Evolutionary conservation across 345 rosid species (phyloP).

Genomic region (Clarkia xantiana): DNA sequence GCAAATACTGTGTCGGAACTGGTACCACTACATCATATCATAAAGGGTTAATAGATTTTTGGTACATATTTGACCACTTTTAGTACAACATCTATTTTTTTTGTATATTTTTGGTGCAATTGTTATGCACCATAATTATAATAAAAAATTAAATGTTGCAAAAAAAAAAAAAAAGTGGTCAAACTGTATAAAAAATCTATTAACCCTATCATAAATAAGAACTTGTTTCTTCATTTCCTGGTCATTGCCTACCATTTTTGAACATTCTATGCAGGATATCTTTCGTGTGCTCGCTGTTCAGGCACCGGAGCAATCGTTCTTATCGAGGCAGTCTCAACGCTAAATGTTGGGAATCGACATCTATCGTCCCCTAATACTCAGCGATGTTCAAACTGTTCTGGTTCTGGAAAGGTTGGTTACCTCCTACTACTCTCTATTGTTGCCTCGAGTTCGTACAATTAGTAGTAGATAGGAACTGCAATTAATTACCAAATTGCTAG

Average conservation of each 20-base stretch:
- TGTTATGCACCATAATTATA: too few species aligned
- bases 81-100: too few species aligned
- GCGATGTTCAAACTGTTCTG: conserved; percentile 93
- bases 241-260: conserved; percentile 3
- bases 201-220: not conserved
- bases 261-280: conserved; percentile 51
- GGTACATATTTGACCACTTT: not conserved
- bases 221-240: not conserved
- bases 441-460: too few species aligned
- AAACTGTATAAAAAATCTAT: not conserved
- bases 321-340: conserved; percentile 50
- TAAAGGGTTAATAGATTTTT: too few species aligned
- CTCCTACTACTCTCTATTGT: not conserved
- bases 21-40: conserved; percentile 24
- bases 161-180: too few species aligned
- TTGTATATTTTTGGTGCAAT: too few species aligned
- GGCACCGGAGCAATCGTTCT: conserved; percentile 66
- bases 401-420: conserved; percentile 71
- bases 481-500: too few species aligned
- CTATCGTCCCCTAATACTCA: conserved; percentile 49
- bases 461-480: too few species aligned
- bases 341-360: conserved; percentile 33
- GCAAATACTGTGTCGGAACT: conserved; percentile 97
- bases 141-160: too few species aligned
- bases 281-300: conserved; percentile 94